Base-by-base conservation (phyloP, 495 filamentous ascomycete species). In the Penicillium riverlandense region DNA sequence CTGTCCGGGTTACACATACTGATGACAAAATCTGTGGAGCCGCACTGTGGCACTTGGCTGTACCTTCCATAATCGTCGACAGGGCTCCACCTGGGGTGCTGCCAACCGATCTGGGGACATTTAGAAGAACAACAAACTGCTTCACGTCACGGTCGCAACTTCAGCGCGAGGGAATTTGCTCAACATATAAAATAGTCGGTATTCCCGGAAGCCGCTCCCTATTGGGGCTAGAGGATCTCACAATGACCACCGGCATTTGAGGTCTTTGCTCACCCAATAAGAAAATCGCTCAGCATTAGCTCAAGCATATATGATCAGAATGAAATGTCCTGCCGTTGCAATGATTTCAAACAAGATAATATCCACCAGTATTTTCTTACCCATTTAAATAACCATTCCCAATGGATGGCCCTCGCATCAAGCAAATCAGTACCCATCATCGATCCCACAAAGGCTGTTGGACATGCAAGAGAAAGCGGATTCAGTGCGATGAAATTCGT, bases 401-500 rank as follows among this genome's bases (percentile, higher is more conserved):
- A 22, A 22, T 22, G 22, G 4, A 22, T 22, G 22, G 22, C 22
- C 22, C 22, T 22, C 22, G 22, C 22, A 22, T 6, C 22, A 22
- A 22, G 22, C 22, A 22, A 22, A 22, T 22, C 22, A 22, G 22
- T 22, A 22, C 22, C 22, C 52, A 47, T 31, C 57, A 57, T 22
- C 53, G 59, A 14, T 60, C 57, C 8, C 55, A 53, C 44, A 57
- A 52, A 33, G 59, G 59, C 30, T 62, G 59, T 31, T 62, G 59
- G 59, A 62, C 57, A 3, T 62, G 59, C 44, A 62, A 62, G 37
- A 52, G 46, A 12, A 57, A 47, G 37, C 50, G 54, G 7, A 44
- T 59, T 12, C 57, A 62, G 39, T 62, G 59, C 31, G 59, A 62
- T n/a, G 54, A 58, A 38, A 27, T 38, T 1, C 54, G 52, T 11